Evolutionary conservation across 371 early-diverging fungal species (phyloP).

Genomic region (Rhizopus arrhizus): DNA sequence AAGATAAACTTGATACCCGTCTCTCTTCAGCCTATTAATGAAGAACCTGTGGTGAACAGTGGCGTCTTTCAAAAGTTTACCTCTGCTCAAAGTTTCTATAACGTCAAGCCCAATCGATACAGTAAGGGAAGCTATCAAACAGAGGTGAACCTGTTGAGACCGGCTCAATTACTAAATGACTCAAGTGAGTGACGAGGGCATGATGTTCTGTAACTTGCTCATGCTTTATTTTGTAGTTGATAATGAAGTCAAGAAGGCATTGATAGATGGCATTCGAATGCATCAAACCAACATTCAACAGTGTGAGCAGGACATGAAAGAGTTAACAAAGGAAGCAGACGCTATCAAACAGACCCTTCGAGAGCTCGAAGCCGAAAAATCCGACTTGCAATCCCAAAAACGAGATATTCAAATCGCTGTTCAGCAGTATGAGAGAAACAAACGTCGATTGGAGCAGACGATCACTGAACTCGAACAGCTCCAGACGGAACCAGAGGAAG

Average conservation of each 20-base stretch:
- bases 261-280: slow-evolving; percentile 11
- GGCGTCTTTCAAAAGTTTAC: slow-evolving; percentile 48
- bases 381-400: slow-evolving; percentile 30
- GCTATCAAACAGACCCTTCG: slow-evolving; percentile 28
- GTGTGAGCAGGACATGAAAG: slow-evolving; percentile 46
- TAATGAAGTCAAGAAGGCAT: slow-evolving; percentile 26
- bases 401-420: slow-evolving; percentile 19
- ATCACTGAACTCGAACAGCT: slow-evolving; percentile 6
- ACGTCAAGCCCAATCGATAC: slow-evolving; percentile 53
- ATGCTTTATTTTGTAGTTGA: slow-evolving; percentile 22
- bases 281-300: slow-evolving; percentile 15
- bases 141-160: slow-evolving; percentile 33
- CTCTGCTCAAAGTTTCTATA: slow-evolving; percentile 53
- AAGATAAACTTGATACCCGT: slow-evolving; percentile 67
- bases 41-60: slow-evolving; percentile 39
- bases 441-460: slow-evolving; percentile 1
- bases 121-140: slow-evolving; percentile 46
- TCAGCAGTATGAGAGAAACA: slow-evolving; percentile 14
- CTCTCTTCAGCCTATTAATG: slow-evolving; percentile 42
- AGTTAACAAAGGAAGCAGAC: slow-evolving; percentile 23
- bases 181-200: slow-evolving; percentile 40
- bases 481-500: slow-evolving; percentile 13
- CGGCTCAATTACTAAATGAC: slow-evolving; percentile 47
- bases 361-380: slow-evolving; percentile 39
- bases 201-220: not conserved